Evolutionary conservation across 176 grass and related monocot species (phyloP).

Genomic region (Neostapfia colusana): DNA sequence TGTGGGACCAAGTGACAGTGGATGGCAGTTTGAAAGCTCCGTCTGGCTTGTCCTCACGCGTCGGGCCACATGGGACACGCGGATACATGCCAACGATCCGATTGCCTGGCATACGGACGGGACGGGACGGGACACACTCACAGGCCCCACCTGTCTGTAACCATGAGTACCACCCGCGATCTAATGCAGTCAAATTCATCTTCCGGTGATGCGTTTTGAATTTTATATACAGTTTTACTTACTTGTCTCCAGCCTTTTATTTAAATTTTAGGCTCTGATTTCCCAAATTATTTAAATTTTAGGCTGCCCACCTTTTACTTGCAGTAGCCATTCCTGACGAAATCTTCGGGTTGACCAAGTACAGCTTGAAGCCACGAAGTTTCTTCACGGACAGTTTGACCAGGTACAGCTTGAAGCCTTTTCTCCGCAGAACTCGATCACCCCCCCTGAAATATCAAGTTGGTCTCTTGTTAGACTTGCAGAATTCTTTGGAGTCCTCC

Average conservation of each 20-base stretch:
- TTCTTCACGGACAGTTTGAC: background rate
- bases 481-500: background rate
- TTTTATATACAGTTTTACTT: background rate
- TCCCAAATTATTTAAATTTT: background rate
- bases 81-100: slow-evolving; percentile 23
- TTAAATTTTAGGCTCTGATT: too few species aligned
- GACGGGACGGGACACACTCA: background rate
- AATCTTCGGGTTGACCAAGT: slow-evolving; percentile 18
- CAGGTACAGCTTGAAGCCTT: too few species aligned
- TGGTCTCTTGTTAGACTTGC: background rate
- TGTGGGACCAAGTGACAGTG: background rate
- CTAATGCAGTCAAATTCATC: background rate
- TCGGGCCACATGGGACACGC: slow-evolving; percentile 17
- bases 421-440: too few species aligned
- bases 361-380: slow-evolving; percentile 21
- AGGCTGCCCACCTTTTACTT: background rate
- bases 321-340: background rate
- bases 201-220: background rate
- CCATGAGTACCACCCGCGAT: background rate
- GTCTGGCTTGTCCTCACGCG: background rate
- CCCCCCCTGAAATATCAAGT: background rate
- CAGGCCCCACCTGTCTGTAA: slow-evolving; percentile 22
- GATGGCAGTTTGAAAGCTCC: fast-evolving
- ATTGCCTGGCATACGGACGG: background rate
- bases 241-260: too few species aligned